Evolutionary conservation across 345 rosid species (phyloP).

Genomic region (Bruguiera sexangula): DNA sequence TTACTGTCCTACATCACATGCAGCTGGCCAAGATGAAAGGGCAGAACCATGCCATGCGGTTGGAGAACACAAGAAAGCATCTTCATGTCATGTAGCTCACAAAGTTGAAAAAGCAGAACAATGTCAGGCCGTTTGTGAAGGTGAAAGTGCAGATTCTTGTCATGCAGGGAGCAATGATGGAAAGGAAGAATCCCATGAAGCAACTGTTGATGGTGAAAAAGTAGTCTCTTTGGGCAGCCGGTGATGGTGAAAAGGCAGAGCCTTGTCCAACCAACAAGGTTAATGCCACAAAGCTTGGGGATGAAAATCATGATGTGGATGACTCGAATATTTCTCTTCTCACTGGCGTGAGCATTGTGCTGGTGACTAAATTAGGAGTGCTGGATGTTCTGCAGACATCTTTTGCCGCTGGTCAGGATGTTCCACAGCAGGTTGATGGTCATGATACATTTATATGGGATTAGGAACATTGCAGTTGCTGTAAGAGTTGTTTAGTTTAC

Average conservation of each 20-base stretch:
- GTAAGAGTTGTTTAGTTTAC: background rate
- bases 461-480: background rate
- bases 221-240: conserved; percentile 24
- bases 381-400: conserved; percentile 26
- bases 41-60: conserved; percentile 16
- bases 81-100: conserved; percentile 2
- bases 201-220: conserved; percentile 28
- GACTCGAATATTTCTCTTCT: conserved; percentile 28
- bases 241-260: conserved; percentile 28
- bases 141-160: conserved; percentile 23
- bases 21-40: background rate
- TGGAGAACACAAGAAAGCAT: conserved; percentile 7
- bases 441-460: background rate
- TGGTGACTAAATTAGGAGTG: background rate
- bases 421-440: background rate
- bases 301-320: conserved; percentile 10
- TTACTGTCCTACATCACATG: background rate
- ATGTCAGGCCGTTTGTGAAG: conserved; percentile 22
- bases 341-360: conserved; percentile 21
- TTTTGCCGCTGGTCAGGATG: conserved; percentile 14
- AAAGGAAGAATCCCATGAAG: background rate
- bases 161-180: conserved; percentile 33
- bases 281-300: conserved; percentile 21
- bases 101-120: conserved; percentile 4
- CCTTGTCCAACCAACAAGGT: background rate